Evolutionary conservation across 2,329 filamentous ascomycete species (phyloP).

Genomic region (Paecilomyces sp.): DNA sequence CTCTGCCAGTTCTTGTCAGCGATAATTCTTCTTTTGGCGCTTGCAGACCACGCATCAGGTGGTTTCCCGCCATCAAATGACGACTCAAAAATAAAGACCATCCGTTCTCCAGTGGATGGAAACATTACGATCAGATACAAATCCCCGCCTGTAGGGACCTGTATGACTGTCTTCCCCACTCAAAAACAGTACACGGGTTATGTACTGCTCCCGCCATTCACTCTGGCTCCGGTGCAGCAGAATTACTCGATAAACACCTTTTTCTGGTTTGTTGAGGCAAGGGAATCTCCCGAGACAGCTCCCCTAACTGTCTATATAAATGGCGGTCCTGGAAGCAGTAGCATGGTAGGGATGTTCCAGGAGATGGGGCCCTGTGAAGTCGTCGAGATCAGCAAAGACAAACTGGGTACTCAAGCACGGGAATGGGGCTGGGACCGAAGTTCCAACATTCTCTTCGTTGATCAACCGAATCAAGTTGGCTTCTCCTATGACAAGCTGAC

Average conservation of each 20-base stretch:
- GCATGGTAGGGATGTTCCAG: conserved; percentile 46
- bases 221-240: conserved; percentile 19
- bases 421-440: conserved; percentile 27
- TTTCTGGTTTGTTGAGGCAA: conserved; percentile 37
- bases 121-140: conserved; percentile 64
- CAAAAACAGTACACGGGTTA: conserved; percentile 41
- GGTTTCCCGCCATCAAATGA: background rate
- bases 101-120: conserved; percentile 53
- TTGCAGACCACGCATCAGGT: background rate
- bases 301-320: conserved; percentile 47
- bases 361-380: conserved; percentile 40
- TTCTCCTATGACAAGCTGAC: conserved; percentile 42
- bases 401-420: conserved; percentile 37
- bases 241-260: conserved; percentile 23
- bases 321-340: conserved; percentile 47
- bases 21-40: background rate
- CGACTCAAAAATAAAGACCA: conserved; percentile 44
- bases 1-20: background rate
- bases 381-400: conserved; percentile 33
- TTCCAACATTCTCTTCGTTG: conserved; percentile 32
- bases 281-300: conserved; percentile 37
- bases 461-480: conserved; percentile 44
- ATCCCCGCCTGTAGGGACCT: conserved; percentile 52
- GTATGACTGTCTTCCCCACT: conserved; percentile 55
- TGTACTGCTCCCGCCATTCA: conserved; percentile 5